A percentile compares a stretch with the other conserved stretches of the same genome.
phyloP scores from a whole-genome alignment of 192 early-diverging fungal species.

The Backusella psychrophila region DNA sequence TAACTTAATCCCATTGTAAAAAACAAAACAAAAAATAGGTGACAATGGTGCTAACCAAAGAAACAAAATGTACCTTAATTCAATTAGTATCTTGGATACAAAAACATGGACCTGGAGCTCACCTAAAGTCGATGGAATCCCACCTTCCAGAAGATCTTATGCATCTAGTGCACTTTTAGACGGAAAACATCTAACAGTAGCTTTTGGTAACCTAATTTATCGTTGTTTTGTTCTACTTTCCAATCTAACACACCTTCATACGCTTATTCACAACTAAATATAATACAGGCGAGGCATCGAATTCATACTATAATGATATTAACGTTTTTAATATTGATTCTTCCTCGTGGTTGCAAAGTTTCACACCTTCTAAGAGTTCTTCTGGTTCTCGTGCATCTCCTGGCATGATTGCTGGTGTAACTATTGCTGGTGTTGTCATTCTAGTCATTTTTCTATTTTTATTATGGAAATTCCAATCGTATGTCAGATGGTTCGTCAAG shows the following conservation, averaged over 20 bases:
- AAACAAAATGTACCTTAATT: slow-evolving; percentile 10
- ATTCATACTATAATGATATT: slow-evolving; percentile 32
- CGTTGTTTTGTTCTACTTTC: neutral
- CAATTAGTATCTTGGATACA: slow-evolving; percentile 23
- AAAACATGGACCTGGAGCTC: slow-evolving; percentile 31
- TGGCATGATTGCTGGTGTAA: slow-evolving; percentile 34
- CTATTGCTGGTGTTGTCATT: slow-evolving; percentile 21
- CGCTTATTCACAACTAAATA: neutral
- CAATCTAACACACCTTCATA: neutral
- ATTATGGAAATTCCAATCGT: slow-evolving; percentile 27
- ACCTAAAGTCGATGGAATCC: slow-evolving; percentile 18
- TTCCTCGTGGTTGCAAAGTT: slow-evolving; percentile 22
- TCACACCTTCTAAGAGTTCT: neutral
- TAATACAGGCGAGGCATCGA: slow-evolving; percentile 16
- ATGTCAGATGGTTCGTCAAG: slow-evolving; percentile 23
- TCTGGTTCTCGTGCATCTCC: slow-evolving; percentile 16
- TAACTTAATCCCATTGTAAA: neutral
- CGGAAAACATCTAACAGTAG: slow-evolving; percentile 20
- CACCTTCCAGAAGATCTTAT: slow-evolving; percentile 24
- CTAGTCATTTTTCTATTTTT: slow-evolving; percentile 23
- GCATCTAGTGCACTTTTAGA: slow-evolving; percentile 20
- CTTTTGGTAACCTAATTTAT: slow-evolving; percentile 21
- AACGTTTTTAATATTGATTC: slow-evolving; percentile 21
- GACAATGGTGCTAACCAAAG: slow-evolving; percentile 9
- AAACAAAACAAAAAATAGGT: slow-evolving; percentile 10